These are phyloP conservation scores for Nelumbo lutea DNA, from an alignment of 164 flowering plant genomes.

Conservation along the genomic window DNA sequence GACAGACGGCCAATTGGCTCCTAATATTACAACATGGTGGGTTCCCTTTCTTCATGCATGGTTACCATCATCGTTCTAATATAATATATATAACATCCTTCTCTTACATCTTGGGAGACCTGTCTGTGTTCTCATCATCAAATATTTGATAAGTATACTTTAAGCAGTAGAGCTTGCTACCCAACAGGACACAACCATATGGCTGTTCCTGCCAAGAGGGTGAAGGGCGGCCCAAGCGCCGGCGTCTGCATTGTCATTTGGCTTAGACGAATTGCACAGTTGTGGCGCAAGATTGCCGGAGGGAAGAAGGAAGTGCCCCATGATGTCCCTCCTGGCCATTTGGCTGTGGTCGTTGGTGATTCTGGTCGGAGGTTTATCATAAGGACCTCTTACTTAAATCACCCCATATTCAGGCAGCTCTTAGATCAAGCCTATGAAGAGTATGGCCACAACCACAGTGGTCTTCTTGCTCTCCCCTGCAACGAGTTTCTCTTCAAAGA, in stretches of 20 bases:
- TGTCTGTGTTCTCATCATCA: too few species aligned
- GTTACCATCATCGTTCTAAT: too few species aligned
- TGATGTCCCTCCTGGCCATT: slow-evolving; percentile 28
- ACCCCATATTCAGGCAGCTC: slow-evolving; percentile 20
- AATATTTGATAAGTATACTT: too few species aligned
- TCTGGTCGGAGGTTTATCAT: slow-evolving; percentile 20
- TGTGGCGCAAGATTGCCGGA: slow-evolving; percentile 16
- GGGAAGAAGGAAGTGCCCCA: slow-evolving; percentile 11
- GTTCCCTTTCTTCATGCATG: too few species aligned
- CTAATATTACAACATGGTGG: too few species aligned
- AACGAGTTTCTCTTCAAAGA: slow-evolving; percentile 22
- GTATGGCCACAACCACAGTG: slow-evolving; percentile 13
- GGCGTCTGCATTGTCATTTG: slow-evolving; percentile 12
- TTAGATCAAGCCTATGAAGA: slow-evolving; percentile 26
- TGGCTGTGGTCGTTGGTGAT: slow-evolving; percentile 24
- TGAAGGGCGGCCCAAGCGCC: background rate
- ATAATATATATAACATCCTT: too few species aligned
- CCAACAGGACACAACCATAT: background rate
- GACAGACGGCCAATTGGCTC: too few species aligned
- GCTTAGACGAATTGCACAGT: slow-evolving; percentile 9
- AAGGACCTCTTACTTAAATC: slow-evolving; percentile 22
- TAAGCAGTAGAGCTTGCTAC: too few species aligned
- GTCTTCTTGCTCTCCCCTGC: slow-evolving; percentile 25
- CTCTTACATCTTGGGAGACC: too few species aligned
- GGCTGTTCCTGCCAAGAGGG: slow-evolving; percentile 2